Base-by-base conservation (phyloP, 805 yeast genomes). In the Spencermartinsiella europaea region DNA sequence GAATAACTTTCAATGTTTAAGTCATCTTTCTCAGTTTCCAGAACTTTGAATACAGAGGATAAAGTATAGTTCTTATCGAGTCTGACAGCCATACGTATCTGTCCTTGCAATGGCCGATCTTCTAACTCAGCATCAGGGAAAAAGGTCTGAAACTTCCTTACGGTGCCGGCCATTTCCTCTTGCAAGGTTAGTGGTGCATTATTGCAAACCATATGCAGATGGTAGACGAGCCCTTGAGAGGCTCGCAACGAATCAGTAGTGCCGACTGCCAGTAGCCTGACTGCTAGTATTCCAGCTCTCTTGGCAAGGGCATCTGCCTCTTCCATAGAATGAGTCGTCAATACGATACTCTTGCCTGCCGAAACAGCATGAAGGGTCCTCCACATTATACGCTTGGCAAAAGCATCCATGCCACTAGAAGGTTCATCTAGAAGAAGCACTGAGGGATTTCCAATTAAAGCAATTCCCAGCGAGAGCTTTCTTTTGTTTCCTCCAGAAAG, bases 311-410 rank as follows among this genome's bases (percentile, higher is more conserved):
- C 66, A 48, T 65, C 69, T 1, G 69, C 69, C 39, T 65, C 69
- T 45, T 65, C 69, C 69, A 65, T 65, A 10, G 68, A 64, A 46
- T 65, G 69, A 14, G 69, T 65, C 7, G 69, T 65, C 33, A 65
- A 47, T 3, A 65, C 61, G 43, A 65, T 64, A 21, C 64, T 52
- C 34, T 66, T 53, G n/a, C 63, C 63, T 4, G 47, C 61, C 5
- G 67, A 44, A 4, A 65, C 64, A 16, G 52, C 45, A 16, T 64
- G 56, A 21, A 65, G 48, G 8, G 68, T 65, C 33, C 52, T 57
- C 69, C 69, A 65, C 69, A 65, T 65, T 42, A 65, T 58, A 15
- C 70, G 60, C 48, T 66, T 66, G 19, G 66, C 63, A 44, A 63
- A 64, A 7, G 69, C 68, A 42, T 65, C 69, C 69, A 65, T 65